Conservation (phyloP, 176 grass and related monocot genomes). For the Oryza coarctata region DNA sequence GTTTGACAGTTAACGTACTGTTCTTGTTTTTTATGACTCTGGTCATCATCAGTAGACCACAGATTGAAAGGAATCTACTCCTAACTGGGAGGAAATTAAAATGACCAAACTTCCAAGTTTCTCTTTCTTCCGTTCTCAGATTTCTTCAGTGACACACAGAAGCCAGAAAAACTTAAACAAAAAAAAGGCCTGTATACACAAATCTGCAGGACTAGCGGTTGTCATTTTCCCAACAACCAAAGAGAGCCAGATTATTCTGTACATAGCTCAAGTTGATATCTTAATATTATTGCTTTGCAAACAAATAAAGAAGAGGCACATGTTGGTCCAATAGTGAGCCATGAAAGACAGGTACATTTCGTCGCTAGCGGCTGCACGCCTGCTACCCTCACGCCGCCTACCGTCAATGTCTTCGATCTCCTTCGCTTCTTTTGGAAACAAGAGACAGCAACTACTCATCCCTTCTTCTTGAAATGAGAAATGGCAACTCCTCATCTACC, state of each 20-base stretch:
- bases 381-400: too few relatives aligned
- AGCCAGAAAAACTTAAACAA: neutral
- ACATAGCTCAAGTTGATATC: neutral
- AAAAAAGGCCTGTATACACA: constrained; percentile 3
- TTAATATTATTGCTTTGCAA: too few relatives aligned
- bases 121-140: neutral
- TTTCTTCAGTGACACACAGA: neutral
- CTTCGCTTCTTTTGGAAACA: too few relatives aligned
- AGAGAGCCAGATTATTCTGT: neutral
- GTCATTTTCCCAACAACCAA: neutral
- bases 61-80: neutral
- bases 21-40: neutral
- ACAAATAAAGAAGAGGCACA: too few relatives aligned
- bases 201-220: neutral
- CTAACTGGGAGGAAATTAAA: neutral
- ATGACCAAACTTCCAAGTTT: neutral
- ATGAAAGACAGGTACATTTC: too few relatives aligned
- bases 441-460: too few relatives aligned
- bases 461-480: too few relatives aligned
- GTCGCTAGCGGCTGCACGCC: too few relatives aligned
- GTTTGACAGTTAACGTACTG: neutral
- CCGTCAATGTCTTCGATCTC: too few relatives aligned
- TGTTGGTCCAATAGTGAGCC: too few relatives aligned
- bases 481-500: too few relatives aligned
- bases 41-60: neutral